Percentiles rank a stretch among this genome's conserved stretches.
These are phyloP conservation scores for Paramecium octaurelia DNA, from an alignment of 73 alveolate genomes.

Conservation along the genomic window DNA sequence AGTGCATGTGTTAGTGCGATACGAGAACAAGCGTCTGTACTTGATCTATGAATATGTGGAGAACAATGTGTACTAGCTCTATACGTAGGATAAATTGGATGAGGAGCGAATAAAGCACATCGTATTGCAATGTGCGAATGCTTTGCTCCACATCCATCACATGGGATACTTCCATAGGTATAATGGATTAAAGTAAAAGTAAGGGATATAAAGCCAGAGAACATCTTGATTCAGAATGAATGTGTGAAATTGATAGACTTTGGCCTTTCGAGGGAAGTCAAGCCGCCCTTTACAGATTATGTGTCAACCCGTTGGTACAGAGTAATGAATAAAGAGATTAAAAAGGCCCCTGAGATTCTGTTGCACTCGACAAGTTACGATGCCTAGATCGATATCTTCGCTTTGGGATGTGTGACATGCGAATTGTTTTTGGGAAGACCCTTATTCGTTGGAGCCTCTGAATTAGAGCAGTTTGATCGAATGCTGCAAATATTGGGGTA, in stretches of 20 bases:
- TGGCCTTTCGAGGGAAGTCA: slow-evolving; percentile 92
- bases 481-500: slow-evolving; percentile 64
- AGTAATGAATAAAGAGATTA: slow-evolving; percentile 35
- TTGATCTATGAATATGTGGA: slow-evolving; percentile 93
- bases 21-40: slow-evolving; percentile 80
- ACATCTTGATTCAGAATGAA: slow-evolving; percentile 77
- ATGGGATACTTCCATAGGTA: slow-evolving; percentile 98
- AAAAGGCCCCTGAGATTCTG: slow-evolving; percentile 93
- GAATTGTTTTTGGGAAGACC: slow-evolving; percentile 93
- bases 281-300: slow-evolving; percentile 96
- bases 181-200: background rate
- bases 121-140: slow-evolving; percentile 84
- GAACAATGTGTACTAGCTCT: slow-evolving; percentile 84
- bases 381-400: slow-evolving; percentile 94
- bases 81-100: slow-evolving; percentile 76
- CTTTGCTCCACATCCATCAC: slow-evolving; percentile 98
- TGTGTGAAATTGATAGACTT: slow-evolving; percentile 95
- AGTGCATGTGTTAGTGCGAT: slow-evolving; percentile 43
- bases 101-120: slow-evolving; percentile 77
- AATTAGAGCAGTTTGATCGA: slow-evolving; percentile 85
- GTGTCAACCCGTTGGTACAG: slow-evolving; percentile 89
- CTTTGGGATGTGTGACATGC: slow-evolving; percentile 96
- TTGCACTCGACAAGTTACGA: slow-evolving; percentile 87
- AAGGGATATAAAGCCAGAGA: slow-evolving; percentile 97
- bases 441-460: slow-evolving; percentile 95